Base-by-base conservation (phyloP, 2,329 filamentous ascomycete genomes). In the Ophiocordyceps unilateralis region DNA sequence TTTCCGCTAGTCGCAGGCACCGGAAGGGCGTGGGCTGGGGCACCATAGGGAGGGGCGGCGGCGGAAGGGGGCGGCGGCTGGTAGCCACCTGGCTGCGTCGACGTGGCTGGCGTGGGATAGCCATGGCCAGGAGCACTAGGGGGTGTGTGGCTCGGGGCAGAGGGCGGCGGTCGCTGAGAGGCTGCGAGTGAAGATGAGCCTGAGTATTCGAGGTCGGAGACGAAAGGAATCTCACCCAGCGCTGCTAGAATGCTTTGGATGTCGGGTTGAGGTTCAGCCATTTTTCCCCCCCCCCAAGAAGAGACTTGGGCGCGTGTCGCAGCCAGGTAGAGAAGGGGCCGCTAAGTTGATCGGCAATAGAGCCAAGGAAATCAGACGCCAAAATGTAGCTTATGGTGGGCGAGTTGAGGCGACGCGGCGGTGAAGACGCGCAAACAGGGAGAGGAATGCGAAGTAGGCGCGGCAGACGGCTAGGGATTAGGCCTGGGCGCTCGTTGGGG, bases 1-100 rank as follows among this genome's bases (percentile, higher is more conserved):
- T 76, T 87, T 41, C 85, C 85, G 46, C 81, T 83, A 44, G 72
- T 72, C 6, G 80, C 75, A 2, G 83, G 83, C 50, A 78, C 78
- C 3, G 82, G 81, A 24, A 81, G 64, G 24, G 61, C 57, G 52
- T 69, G 75, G 45, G 60, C 51, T 41, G 58, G 47, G 36, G 52
- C 54, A 46, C 66, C 61, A 43, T 64, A 60, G 17, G 55, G 51
- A 38, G 63, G 56, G 30, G 61, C 49, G 26, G 50, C 54, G 19
- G 28, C 21, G 5, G 20, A 21, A 37, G 53, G 51, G 42, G 55
- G 58, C n/a, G 64, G 58, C 41, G 61, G 60, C 48, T 65, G 63
- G 48, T 61, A 58, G 19, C 55, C 46, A 41, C 51, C 49, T 7
- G 60, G 55, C 42, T 56, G 60, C 32, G 55, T 52, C 32, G 60